Percentiles rank a stretch among this genome's conserved stretches.
phyloP scores from a whole-genome alignment of 2,329 filamentous ascomycete species.

The Chaetomium sp. region DNA sequence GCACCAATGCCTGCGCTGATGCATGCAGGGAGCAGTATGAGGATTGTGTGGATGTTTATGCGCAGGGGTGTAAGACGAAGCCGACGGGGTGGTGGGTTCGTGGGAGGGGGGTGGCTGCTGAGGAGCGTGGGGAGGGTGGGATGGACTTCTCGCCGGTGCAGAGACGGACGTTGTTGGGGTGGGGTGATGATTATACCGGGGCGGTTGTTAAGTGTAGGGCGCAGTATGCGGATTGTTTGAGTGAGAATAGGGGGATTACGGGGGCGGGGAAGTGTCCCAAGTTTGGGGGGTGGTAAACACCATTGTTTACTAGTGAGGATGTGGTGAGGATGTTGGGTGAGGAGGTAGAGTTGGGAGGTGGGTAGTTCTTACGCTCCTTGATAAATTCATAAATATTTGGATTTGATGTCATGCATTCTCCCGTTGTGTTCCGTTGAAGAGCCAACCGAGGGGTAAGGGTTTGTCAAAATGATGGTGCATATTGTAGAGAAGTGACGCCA shows the following conservation, averaged over 20 bases:
- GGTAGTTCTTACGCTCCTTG: no score
- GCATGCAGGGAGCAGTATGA: constrained; percentile 49
- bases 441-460: no score
- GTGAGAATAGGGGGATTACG: constrained; percentile 35
- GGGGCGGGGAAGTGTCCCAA: constrained; percentile 33
- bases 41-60: constrained; percentile 43
- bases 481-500: no score
- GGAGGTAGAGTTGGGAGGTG: no score
- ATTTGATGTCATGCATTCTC: no score
- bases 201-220: constrained; percentile 39
- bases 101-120: no score
- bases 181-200: constrained; percentile 23
- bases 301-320: not conserved
- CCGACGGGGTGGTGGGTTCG: constrained; percentile 10
- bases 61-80: constrained; percentile 38
- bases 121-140: no score
- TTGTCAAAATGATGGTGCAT: no score
- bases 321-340: not conserved
- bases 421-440: no score
- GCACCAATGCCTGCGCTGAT: constrained; percentile 40
- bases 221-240: constrained; percentile 45
- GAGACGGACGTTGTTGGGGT: constrained; percentile 20
- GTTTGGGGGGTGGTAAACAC: constrained; percentile 6
- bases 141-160: not conserved
- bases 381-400: no score